These are phyloP conservation scores for Casuarina glauca DNA, from an alignment of 306 rosid species.

Conservation along the genomic window DNA sequence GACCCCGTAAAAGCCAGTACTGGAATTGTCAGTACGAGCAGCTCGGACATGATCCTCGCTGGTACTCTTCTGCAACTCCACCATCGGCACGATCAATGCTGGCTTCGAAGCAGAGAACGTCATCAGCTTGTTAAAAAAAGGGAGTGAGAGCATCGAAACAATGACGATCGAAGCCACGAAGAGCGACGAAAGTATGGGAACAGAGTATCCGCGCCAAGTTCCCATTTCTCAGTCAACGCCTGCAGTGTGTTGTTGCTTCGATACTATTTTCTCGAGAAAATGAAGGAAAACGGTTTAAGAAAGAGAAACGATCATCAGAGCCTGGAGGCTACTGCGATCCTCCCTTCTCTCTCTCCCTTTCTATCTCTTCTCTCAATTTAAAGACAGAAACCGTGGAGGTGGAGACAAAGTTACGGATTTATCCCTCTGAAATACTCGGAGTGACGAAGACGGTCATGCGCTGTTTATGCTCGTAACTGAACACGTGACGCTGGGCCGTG, in stretches of 20 bases:
- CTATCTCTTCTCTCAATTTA: not conserved
- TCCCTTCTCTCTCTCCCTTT: conserved; percentile 20
- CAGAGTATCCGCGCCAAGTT: not conserved
- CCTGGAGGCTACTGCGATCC: not conserved
- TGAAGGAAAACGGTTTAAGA: conserved; percentile 2
- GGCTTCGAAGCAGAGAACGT: not conserved
- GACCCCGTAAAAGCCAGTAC: not conserved
- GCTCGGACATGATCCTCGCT: not conserved
- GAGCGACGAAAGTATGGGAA: not conserved
- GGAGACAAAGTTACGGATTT: not conserved
- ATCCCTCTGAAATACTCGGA: not conserved
- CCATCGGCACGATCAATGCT: conserved; percentile 10
- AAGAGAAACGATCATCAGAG: not conserved
- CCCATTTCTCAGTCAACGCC: conserved; percentile 3
- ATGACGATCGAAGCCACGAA: conserved; percentile 19
- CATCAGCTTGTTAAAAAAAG: not conserved
- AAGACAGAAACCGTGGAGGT: not conserved
- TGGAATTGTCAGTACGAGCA: not conserved
- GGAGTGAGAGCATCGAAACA: conserved; percentile 5
- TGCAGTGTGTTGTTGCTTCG: conserved; percentile 22
- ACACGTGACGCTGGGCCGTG: not conserved
- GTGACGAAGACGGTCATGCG: not conserved
- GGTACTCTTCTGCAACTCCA: conserved; percentile 10
- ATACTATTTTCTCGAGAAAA: conserved; percentile 12
- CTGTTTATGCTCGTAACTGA: not conserved